A percentile compares a stretch with the other conserved stretches of the same genome.
Evolutionary conservation across 768 basidiomycete genomes (phyloP).

Genomic region (Crassisporium funariophilum): DNA sequence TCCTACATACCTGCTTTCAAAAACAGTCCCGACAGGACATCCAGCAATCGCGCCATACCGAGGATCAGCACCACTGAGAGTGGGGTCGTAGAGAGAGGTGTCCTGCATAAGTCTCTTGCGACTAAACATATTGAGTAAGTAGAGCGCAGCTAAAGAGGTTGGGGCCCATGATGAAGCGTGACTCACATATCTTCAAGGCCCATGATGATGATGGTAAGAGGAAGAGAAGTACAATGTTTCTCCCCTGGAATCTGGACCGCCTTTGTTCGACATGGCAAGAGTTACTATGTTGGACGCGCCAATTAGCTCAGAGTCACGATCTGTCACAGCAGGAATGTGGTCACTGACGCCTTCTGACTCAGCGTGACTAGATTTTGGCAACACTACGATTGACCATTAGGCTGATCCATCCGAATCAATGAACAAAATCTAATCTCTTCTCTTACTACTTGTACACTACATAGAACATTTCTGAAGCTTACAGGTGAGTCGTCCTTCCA

Average conservation of each 20-base stretch:
- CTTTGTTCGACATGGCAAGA: too few species aligned
- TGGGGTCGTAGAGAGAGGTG: conserved; percentile 19
- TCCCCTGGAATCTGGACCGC: not conserved
- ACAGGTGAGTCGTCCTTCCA: too few species aligned
- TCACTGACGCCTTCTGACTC: too few species aligned
- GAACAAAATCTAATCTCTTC: too few species aligned
- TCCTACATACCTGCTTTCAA: conserved; percentile 21
- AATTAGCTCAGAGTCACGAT: too few species aligned
- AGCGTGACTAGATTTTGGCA: too few species aligned
- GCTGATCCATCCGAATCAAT: too few species aligned
- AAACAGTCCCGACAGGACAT: conserved; percentile 23
- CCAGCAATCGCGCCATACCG: conserved; percentile 25
- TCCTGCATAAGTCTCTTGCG: conserved; percentile 25
- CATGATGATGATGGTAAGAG: conserved; percentile 8
- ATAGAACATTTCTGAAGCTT: too few species aligned
- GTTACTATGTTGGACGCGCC: too few species aligned
- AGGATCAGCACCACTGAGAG: conserved; percentile 13
- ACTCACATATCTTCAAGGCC: conserved; percentile 26
- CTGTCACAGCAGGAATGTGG: too few species aligned
- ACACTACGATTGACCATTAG: too few species aligned
- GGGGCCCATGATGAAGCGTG: not conserved
- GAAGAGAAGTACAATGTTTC: not conserved
- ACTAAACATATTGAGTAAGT: conserved; percentile 12
- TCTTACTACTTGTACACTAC: too few species aligned
- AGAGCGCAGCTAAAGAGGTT: not conserved